Conservation (phyloP, 1,284 basidiomycete genomes). For the Leccinum subrobustum region DNA sequence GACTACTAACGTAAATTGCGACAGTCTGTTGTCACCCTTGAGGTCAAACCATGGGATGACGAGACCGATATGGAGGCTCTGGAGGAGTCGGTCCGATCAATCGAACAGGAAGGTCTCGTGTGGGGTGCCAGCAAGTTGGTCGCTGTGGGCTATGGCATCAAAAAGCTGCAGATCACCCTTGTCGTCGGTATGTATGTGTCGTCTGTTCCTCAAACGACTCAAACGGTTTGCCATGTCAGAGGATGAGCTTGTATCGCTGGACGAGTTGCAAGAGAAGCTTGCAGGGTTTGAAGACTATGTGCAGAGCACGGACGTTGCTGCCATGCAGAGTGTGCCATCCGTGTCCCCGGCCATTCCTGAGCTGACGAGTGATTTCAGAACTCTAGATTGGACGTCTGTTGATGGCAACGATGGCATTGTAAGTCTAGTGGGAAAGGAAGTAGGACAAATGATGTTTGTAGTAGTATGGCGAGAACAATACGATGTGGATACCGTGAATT, state of each 20-base stretch:
- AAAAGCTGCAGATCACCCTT: constrained; percentile 90
- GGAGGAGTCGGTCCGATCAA: constrained; percentile 82
- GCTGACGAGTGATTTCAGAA: constrained; percentile 20
- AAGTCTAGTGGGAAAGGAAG: constrained; percentile 5
- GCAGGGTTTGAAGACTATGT: constrained; percentile 91
- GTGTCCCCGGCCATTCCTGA: neutral
- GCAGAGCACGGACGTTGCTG: constrained; percentile 90
- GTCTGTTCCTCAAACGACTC: neutral
- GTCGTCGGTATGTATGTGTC: constrained; percentile 77
- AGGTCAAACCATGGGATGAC: constrained; percentile 99
- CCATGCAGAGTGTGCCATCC: constrained; percentile 77
- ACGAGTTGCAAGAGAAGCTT: constrained; percentile 92
- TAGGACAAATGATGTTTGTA: constrained; percentile 14
- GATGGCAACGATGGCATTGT: neutral
- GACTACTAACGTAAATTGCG: constrained; percentile 13
- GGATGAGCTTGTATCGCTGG: constrained; percentile 93
- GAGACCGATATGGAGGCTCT: constrained; percentile 95
- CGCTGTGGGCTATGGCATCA: constrained; percentile 92
- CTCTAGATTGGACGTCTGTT: constrained; percentile 15
- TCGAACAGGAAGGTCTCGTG: constrained; percentile 90
- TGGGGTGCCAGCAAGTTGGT: constrained; percentile 95
- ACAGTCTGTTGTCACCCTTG: constrained; percentile 92
- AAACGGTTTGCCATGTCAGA: constrained; percentile 46
- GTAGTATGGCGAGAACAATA: constrained; percentile 1
- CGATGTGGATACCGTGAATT: constrained; percentile 11